phyloP scores from a whole-genome alignment of 345 rosid genomes.

The Erysimum cheiranthoides region DNA sequence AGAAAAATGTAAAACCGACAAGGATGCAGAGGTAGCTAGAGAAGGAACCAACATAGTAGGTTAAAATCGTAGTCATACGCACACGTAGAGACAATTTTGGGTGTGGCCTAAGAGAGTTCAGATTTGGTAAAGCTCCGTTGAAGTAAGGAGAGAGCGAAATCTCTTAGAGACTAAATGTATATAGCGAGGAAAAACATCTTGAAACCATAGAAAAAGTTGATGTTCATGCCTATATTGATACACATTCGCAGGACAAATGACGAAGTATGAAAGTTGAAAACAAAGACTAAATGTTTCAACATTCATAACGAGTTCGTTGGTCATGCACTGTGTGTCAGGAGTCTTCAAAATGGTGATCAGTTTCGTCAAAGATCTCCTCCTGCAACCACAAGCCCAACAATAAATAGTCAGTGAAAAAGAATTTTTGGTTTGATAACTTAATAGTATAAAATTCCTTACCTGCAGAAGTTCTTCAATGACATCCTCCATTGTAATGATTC shows the following conservation, averaged over 20 bases:
- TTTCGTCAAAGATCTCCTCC: conserved; percentile 99
- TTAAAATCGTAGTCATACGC: not conserved
- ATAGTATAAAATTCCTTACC: conserved; percentile 46
- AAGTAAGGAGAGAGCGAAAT: not conserved
- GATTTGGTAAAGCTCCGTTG: not conserved
- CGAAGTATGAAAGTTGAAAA: conserved; percentile 19
- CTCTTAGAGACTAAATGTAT: not conserved
- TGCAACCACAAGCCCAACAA: conserved; percentile 31
- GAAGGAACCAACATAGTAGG: not conserved
- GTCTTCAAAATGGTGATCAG: conserved; percentile 83
- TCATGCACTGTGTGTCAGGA: conserved; percentile 51
- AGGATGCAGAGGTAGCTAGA: not conserved
- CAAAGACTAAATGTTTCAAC: not conserved
- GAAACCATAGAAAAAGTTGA: not conserved
- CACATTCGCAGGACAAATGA: conserved; percentile 5
- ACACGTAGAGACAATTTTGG: not conserved
- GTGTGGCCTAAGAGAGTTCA: not conserved
- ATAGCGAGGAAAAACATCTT: not conserved
- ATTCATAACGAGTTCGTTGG: conserved; percentile 13
- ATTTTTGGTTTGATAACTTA: not conserved
- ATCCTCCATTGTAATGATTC: conserved; percentile 98
- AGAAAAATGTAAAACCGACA: too few species aligned
- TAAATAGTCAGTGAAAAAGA: not conserved
- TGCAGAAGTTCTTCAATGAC: conserved; percentile 97
- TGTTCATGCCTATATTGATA: conserved; percentile 22